Evolutionary conservation across 2,329 filamentous ascomycete species (phyloP), one percentile per base, ranked within the genome.

Genomic region (Fusarium sp.): DNA sequence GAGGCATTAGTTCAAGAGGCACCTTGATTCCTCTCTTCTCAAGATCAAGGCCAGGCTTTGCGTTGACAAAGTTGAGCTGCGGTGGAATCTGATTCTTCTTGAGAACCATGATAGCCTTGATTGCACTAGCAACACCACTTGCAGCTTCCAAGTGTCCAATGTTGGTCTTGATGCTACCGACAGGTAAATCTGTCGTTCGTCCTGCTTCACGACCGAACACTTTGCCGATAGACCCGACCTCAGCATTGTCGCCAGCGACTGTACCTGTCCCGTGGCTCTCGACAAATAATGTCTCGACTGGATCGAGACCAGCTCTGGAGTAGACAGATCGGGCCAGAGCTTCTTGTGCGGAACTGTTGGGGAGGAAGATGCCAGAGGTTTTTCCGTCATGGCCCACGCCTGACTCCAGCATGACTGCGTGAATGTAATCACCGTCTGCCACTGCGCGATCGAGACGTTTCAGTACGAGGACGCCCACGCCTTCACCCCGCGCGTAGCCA

Each of bases 141-240:
- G 53, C 37, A 1, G 39, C 58, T 29, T 57, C 62, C 13, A 63
- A 21, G 33, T 68, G 62, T 2, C 65, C 62, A 14, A 68, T 56
- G 27, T 66, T 68, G 4, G 65, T 42, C 39, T 72, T 39, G 71
- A 68, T 54, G 14, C 48, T 60, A 11, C 60, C 56, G 6, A 63
- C 23, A 6, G 45, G 50, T 11, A 63, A 15, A 11, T 63, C 50
- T 2, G 49, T 47, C 6, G 37, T 39, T 18, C 37, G 35, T 27
- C 45, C 48, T 6, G 25, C 41, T 31, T 50, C 54, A 6, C 35
- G 43, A 8, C 53, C 48, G 36, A 66, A 63, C 10, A 55, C 49
- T 17, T 43, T 51, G 4, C 6, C 33, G 17, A 64, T 61, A 3
- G 57, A 52, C 1, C 46, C 20, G 11, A 63, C 33, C 20, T 66